phyloP scores from a whole-genome alignment of 2,329 filamentous ascomycete genomes.

The Dichotomopilus funicola region DNA sequence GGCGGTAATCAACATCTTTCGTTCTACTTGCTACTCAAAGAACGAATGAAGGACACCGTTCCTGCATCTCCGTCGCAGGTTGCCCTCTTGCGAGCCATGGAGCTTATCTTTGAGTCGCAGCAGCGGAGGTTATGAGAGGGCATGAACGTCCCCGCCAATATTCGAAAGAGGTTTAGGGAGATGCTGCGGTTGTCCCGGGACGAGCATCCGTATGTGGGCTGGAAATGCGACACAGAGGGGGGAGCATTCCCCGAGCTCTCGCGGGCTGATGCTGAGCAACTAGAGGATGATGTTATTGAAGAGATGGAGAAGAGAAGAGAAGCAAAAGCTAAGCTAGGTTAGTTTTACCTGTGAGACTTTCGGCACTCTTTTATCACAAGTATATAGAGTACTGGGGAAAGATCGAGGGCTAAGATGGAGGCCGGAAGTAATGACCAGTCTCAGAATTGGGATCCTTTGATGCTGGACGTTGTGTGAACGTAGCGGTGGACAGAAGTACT shows the following conservation, averaged over 20 bases:
- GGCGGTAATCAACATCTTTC: neutral
- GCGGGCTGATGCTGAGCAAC: neutral
- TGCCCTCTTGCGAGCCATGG: no score
- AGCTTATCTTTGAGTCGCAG: neutral
- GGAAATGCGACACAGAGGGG: neutral
- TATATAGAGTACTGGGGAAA: no score
- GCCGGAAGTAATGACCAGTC: no score
- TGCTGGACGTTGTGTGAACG: no score
- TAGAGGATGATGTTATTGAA: constrained; percentile 1
- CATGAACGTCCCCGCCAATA: neutral
- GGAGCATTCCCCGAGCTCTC: neutral
- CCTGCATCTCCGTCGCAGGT: neutral
- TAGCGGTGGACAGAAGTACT: no score
- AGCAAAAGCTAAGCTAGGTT: neutral
- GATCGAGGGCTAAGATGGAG: no score
- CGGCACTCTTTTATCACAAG: neutral
- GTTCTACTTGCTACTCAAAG: neutral
- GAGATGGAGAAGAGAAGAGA: neutral
- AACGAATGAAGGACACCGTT: neutral
- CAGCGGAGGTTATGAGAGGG: neutral
- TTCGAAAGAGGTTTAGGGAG: neutral
- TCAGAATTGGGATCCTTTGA: no score
- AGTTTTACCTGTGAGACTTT: neutral
- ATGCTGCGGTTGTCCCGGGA: neutral
- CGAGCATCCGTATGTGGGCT: neutral